phyloP scores from a whole-genome alignment of 768 basidiomycete species.

The Russula brevipes region DNA sequence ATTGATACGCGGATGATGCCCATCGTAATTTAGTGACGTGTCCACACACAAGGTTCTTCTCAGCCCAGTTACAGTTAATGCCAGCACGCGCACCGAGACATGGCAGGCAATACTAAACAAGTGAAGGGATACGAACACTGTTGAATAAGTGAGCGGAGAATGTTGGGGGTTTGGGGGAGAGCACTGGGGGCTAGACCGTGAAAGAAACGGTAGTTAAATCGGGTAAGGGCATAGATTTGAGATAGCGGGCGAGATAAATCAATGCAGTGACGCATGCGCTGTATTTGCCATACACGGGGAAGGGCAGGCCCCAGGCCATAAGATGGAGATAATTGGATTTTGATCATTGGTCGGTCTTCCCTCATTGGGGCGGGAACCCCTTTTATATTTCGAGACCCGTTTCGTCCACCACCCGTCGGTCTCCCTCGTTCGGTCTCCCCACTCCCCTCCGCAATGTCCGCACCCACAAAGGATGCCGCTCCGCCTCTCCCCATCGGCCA shows the following conservation, averaged over 20 bases:
- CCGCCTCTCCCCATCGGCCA: constrained; percentile 15
- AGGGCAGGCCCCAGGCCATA: no score
- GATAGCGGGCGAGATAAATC: background rate
- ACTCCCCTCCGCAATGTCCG: constrained; percentile 16
- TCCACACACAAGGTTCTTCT: background rate
- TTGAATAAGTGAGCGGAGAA: background rate
- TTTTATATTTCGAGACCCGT: background rate
- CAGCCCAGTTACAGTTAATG: no score
- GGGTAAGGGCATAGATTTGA: constrained; percentile 6
- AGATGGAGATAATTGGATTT: background rate
- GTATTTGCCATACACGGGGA: constrained; percentile 6
- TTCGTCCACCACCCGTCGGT: background rate
- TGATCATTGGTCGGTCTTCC: no score
- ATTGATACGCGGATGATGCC: background rate
- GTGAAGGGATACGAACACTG: background rate
- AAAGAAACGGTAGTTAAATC: constrained; percentile 8
- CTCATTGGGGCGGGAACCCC: background rate
- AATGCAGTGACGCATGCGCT: background rate
- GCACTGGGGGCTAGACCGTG: background rate
- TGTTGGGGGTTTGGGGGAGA: constrained; percentile 2
- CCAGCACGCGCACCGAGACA: background rate
- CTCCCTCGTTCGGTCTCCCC: background rate
- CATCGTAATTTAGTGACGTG: constrained; percentile 9
- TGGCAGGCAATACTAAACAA: no score
- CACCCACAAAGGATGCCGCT: constrained; percentile 10